A percentile compares a stretch with the other conserved stretches of the same genome.
These are phyloP conservation scores for Echium plantagineum DNA, from an alignment of 257 asterid species.

Conservation along the genomic window DNA sequence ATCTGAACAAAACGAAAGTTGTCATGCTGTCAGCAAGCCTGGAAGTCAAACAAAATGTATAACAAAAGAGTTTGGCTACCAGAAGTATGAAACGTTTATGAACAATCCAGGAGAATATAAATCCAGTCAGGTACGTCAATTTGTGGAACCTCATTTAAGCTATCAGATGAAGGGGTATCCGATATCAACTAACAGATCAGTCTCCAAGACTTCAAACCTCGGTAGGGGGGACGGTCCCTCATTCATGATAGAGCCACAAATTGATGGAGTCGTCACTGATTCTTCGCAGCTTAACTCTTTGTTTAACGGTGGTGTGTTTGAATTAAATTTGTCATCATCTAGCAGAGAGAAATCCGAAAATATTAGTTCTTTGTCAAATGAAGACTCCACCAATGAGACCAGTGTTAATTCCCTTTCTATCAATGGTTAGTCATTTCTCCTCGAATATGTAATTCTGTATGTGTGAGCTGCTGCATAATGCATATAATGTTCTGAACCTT, in stretches of 20 bases:
- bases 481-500: background rate
- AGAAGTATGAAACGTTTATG: slow-evolving; percentile 7
- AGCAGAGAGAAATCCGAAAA: slow-evolving; percentile 32
- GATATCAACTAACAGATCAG: slow-evolving; percentile 22
- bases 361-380: slow-evolving; percentile 47
- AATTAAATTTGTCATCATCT: slow-evolving; percentile 46
- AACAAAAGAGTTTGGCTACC: slow-evolving; percentile 16
- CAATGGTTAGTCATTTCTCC: slow-evolving; percentile 37
- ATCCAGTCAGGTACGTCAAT: slow-evolving; percentile 15
- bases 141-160: slow-evolving; percentile 14
- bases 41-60: slow-evolving; percentile 21
- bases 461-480: background rate
- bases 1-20: slow-evolving; percentile 45
- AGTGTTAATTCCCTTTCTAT: slow-evolving; percentile 64
- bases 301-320: slow-evolving; percentile 39
- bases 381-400: slow-evolving; percentile 44
- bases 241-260: slow-evolving; percentile 20
- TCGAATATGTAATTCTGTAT: background rate
- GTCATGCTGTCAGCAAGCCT: slow-evolving; percentile 25
- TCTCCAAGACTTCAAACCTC: slow-evolving; percentile 21
- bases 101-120: slow-evolving; percentile 12
- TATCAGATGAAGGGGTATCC: slow-evolving; percentile 24
- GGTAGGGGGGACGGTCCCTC: slow-evolving; percentile 22
- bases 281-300: slow-evolving; percentile 21
- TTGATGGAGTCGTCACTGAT: slow-evolving; percentile 16